A percentile compares a stretch with the other conserved stretches of the same genome.
phyloP scores from a whole-genome alignment of 2,329 filamentous ascomycete species.

The Neodidymelliopsis sp. region DNA sequence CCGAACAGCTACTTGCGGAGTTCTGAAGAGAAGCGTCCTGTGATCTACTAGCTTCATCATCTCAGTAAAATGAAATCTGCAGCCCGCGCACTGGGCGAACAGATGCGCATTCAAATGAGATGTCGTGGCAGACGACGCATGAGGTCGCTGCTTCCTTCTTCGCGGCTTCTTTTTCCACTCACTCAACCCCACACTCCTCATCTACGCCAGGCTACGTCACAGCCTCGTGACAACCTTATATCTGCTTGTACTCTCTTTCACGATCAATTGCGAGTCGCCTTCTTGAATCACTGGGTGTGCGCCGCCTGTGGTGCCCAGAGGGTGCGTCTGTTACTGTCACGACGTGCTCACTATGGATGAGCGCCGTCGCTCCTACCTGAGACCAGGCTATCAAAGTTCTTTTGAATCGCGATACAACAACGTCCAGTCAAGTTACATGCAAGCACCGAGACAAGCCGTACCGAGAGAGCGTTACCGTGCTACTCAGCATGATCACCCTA shows the following conservation, averaged over 20 bases:
- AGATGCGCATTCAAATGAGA: not conserved
- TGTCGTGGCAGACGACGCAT: constrained; percentile 3
- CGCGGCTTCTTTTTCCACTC: constrained; percentile 28
- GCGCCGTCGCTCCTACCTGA: not conserved
- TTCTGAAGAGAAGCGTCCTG: no score
- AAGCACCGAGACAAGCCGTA: constrained; percentile 13
- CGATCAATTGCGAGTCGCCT: not conserved
- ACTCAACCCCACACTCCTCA: constrained; percentile 8
- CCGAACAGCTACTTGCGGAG: no score
- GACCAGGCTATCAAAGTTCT: not conserved
- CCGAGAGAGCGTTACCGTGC: constrained; percentile 37
- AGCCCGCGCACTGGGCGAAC: not conserved
- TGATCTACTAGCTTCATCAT: not conserved
- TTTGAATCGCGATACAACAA: constrained; percentile 18
- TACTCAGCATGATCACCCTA: constrained; percentile 19
- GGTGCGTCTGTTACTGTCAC: not conserved
- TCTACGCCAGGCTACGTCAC: constrained; percentile 1
- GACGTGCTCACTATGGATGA: not conserved
- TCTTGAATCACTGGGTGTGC: not conserved
- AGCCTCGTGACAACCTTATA: not conserved
- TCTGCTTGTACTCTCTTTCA: not conserved
- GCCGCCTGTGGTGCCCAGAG: not conserved
- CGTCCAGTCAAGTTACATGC: constrained; percentile 24
- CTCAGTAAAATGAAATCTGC: not conserved
- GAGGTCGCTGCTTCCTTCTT: constrained; percentile 31